Conservation (phyloP, 2,329 filamentous ascomycete species). For the Sodiomyces alkalinus region DNA sequence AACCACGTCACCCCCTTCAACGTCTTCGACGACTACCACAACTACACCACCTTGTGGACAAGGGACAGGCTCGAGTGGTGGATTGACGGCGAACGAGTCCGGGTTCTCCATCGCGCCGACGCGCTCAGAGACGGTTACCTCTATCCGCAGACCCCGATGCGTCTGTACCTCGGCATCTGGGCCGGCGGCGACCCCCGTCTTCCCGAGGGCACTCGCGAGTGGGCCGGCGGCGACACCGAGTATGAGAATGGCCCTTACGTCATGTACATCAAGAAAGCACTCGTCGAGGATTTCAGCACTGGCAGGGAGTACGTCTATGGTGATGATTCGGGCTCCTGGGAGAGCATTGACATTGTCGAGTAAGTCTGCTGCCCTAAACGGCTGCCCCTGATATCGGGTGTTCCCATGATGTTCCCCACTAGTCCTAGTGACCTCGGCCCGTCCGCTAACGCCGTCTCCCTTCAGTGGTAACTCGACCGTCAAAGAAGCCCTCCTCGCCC, state of each 20-base stretch:
- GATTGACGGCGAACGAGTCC: slow-evolving; percentile 52
- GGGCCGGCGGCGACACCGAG: slow-evolving; percentile 56
- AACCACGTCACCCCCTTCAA: slow-evolving; percentile 39
- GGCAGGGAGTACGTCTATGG: slow-evolving; percentile 51
- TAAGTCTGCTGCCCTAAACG: slow-evolving; percentile 22
- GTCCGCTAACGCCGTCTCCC: slow-evolving; percentile 8
- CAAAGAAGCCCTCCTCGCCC: slow-evolving; percentile 24
- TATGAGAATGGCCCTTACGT: slow-evolving; percentile 51
- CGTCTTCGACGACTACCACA: slow-evolving; percentile 50
- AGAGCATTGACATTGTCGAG: slow-evolving; percentile 45
- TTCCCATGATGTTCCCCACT: too few species aligned
- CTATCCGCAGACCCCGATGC: slow-evolving; percentile 68
- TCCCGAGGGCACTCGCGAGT: slow-evolving; percentile 42
- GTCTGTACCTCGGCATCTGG: slow-evolving; percentile 52
- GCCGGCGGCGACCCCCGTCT: slow-evolving; percentile 43
- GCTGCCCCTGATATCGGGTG: too few species aligned
- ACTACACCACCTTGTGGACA: slow-evolving; percentile 65
- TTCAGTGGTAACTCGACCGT: slow-evolving; percentile 42
- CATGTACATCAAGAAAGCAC: slow-evolving; percentile 54
- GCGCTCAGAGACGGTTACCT: slow-evolving; percentile 41
- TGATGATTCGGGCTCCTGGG: slow-evolving; percentile 43
- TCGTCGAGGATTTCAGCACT: slow-evolving; percentile 41
- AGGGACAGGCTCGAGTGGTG: slow-evolving; percentile 49
- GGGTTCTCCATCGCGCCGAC: slow-evolving; percentile 45
- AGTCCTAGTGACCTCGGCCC: too few species aligned